These are phyloP conservation scores for Hordeum marinum DNA, from an alignment of 176 grass and related monocot genomes.

Conservation along the genomic window DNA sequence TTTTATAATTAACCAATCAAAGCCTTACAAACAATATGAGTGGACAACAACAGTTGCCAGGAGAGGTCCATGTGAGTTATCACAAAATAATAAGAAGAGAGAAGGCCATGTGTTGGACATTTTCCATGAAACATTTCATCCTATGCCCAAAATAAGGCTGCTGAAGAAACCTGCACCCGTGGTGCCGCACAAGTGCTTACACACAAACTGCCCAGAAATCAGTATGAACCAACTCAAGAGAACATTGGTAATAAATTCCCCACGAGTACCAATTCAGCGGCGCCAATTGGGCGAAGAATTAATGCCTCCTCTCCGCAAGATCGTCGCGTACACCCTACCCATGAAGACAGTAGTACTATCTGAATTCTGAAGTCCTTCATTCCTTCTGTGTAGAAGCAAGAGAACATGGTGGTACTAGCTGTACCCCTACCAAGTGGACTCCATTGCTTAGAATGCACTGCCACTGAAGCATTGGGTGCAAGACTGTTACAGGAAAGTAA, in stretches of 20 bases:
- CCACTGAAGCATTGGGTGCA: neutral
- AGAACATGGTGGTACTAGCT: neutral
- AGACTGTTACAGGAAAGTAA: neutral
- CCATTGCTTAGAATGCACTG: slow-evolving; percentile 24
- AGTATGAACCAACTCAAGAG: neutral
- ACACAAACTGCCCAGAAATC: neutral
- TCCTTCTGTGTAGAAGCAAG: neutral
- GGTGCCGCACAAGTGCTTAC: slow-evolving; percentile 15
- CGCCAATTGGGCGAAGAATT: slow-evolving; percentile 13
- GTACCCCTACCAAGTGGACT: slow-evolving; percentile 23
- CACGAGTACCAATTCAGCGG: neutral
- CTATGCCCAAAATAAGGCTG: neutral
- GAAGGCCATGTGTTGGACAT: slow-evolving; percentile 20
- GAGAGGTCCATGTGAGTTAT: neutral
- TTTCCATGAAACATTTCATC: neutral
- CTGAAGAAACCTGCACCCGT: neutral
- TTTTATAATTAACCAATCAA: neutral
- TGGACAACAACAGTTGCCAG: neutral
- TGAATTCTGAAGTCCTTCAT: neutral
- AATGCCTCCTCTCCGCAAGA: slow-evolving; percentile 9
- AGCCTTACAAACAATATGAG: neutral
- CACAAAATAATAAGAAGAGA: neutral
- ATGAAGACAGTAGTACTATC: neutral
- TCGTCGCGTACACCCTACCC: slow-evolving; percentile 18
- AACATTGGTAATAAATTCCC: slow-evolving; percentile 6